Evolutionary conservation across 805 yeast genomes (phyloP).

Genomic region (Kluyveromyces nonfermentans): DNA sequence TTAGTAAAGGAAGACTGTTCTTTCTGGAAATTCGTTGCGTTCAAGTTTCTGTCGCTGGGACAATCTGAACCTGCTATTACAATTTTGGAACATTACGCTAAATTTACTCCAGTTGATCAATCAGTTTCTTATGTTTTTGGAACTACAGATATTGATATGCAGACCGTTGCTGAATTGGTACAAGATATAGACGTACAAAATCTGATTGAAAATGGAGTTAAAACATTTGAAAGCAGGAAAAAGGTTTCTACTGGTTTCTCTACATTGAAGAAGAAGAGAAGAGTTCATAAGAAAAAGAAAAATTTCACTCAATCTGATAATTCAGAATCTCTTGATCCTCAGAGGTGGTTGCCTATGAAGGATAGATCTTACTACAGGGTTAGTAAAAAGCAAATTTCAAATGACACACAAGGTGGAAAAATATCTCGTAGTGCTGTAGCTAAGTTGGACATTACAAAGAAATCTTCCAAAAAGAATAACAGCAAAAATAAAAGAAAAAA

Average conservation of each 20-base stretch:
- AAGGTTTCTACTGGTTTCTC: not conserved
- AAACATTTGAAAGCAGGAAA: conserved; percentile 12
- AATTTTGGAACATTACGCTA: conserved; percentile 7
- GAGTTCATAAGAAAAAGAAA: conserved; percentile 28
- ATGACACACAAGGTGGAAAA: conserved; percentile 54
- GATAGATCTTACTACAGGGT: conserved; percentile 81
- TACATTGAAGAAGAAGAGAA: conserved; percentile 22
- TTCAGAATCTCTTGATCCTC: conserved; percentile 42
- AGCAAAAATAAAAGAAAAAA: conserved; percentile 15
- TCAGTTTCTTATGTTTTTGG: not conserved
- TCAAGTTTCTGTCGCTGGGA: conserved; percentile 18
- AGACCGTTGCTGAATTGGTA: conserved; percentile 13
- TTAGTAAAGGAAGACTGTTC: conserved; percentile 7
- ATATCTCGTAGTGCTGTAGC: conserved; percentile 31
- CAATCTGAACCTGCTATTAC: conserved; percentile 11
- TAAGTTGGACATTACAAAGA: conserved; percentile 24
- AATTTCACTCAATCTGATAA: conserved; percentile 36
- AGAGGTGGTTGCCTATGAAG: conserved; percentile 86
- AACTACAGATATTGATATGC: conserved; percentile 6
- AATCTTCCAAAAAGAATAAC: conserved; percentile 7
- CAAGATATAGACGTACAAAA: conserved; percentile 15
- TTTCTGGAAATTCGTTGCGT: conserved; percentile 26
- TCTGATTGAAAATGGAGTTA: conserved; percentile 14
- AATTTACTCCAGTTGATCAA: not conserved
- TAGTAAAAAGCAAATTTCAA: conserved; percentile 43